A percentile compares a stretch with the other conserved stretches of the same genome.
These are phyloP conservation scores for Hibiscus trionum DNA, from an alignment of 345 rosid genomes.

Conservation along the genomic window DNA sequence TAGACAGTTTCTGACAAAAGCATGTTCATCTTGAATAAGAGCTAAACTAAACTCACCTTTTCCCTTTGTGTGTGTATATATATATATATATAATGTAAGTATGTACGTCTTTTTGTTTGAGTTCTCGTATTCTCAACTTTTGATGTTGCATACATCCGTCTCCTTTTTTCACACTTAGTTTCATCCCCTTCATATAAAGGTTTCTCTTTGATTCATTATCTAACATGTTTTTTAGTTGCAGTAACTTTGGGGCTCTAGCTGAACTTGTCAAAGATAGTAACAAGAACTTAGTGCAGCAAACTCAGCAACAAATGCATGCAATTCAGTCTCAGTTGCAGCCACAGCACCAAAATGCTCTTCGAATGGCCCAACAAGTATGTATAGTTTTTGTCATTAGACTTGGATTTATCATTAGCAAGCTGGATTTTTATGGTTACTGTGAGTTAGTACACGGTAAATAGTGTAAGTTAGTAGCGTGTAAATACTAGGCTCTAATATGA, in stretches of 20 bases:
- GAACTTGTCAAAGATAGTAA: constrained; percentile 72
- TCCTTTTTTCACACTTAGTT: neutral
- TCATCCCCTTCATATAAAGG: neutral
- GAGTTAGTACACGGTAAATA: too few relatives aligned
- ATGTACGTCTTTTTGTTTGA: too few relatives aligned
- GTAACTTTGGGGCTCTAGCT: constrained; percentile 56
- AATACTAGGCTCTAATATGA: too few relatives aligned
- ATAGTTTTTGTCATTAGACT: neutral
- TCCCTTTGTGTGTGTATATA: neutral
- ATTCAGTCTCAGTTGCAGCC: constrained; percentile 52
- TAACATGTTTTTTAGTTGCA: constrained; percentile 21
- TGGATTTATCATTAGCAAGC: neutral
- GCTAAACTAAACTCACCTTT: neutral
- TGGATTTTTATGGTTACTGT: neutral
- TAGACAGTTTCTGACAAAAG: constrained; percentile 1
- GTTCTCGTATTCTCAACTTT: neutral
- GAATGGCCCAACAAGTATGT: constrained; percentile 71
- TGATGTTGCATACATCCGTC: neutral
- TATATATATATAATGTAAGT: neutral
- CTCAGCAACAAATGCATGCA: constrained; percentile 57
- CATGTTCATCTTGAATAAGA: constrained; percentile 1
- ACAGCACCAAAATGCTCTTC: constrained; percentile 56
- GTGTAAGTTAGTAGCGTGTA: too few relatives aligned
- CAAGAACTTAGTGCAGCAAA: constrained; percentile 38
- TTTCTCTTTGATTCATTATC: constrained; percentile 8